Evolutionary conservation across 148 eudicot genomes (phyloP).

Genomic region (Persicaria maculosa): DNA sequence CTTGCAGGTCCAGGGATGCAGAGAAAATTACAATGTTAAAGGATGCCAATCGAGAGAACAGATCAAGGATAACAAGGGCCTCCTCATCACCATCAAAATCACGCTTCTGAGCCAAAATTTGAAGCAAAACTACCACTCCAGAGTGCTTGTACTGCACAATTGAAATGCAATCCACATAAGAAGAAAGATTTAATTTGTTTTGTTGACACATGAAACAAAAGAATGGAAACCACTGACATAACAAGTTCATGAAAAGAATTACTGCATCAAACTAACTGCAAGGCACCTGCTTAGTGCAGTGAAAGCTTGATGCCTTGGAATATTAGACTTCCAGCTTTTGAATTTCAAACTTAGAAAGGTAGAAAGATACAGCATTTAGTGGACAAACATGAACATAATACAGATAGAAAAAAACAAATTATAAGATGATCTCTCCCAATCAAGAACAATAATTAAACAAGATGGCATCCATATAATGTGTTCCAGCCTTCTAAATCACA

Average conservation of each 20-base stretch:
- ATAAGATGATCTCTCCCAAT: not conserved
- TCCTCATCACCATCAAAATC: constrained; percentile 49
- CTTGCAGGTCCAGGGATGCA: not conserved
- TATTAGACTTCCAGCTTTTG: not conserved
- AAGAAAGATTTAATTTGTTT: not conserved
- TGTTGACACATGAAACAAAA: not conserved
- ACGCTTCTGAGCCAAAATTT: constrained; percentile 63
- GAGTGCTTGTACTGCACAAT: constrained; percentile 63
- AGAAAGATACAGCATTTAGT: not conserved
- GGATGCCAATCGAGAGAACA: constrained; percentile 71
- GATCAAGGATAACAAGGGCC: constrained; percentile 59
- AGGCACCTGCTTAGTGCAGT: not conserved
- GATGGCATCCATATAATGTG: not conserved
- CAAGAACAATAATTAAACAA: not conserved
- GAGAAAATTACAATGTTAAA: constrained; percentile 51
- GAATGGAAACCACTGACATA: not conserved
- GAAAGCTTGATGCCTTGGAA: not conserved
- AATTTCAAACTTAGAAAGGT: not conserved
- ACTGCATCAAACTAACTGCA: too few relatives aligned
- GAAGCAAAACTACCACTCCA: constrained; percentile 66
- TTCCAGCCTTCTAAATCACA: constrained; percentile 1
- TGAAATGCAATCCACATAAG: constrained; percentile 2
- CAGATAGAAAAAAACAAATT: not conserved
- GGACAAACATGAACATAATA: not conserved
- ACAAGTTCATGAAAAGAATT: not conserved